These are phyloP conservation scores for Hypoxylon sp. DNA, from an alignment of 2,329 filamentous ascomycete species.

Conservation along the genomic window DNA sequence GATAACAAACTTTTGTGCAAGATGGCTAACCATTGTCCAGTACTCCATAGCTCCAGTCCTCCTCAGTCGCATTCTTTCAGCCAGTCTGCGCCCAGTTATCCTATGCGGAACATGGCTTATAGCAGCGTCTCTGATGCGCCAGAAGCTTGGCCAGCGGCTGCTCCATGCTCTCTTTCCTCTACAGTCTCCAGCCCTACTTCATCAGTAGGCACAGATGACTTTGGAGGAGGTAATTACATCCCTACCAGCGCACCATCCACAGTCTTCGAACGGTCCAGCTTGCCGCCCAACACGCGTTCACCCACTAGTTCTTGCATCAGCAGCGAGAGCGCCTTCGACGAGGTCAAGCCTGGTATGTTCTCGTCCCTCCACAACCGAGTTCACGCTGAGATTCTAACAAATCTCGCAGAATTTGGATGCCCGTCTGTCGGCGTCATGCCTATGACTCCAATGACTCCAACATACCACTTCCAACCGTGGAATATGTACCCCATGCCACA, in stretches of 20 bases:
- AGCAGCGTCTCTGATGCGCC: conserved; percentile 58
- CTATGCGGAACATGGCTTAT: conserved; percentile 58
- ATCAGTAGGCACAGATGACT: conserved; percentile 63
- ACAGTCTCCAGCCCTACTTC: conserved; percentile 67
- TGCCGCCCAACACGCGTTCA: conserved; percentile 51
- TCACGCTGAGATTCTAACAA: conserved; percentile 46
- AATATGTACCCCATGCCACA: conserved; percentile 55
- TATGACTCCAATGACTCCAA: conserved; percentile 51
- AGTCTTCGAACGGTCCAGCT: conserved; percentile 56
- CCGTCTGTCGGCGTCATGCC: conserved; percentile 52
- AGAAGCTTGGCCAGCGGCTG: conserved; percentile 61
- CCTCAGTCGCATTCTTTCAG: conserved; percentile 61
- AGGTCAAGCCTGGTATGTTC: conserved; percentile 53
- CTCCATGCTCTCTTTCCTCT: conserved; percentile 61
- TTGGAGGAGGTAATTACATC: conserved; percentile 61
- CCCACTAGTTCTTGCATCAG: conserved; percentile 51
- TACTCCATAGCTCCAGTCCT: conserved; percentile 55
- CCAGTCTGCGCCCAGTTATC: conserved; percentile 59
- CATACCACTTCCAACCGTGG: conserved; percentile 54
- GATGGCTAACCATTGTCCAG: too few species aligned
- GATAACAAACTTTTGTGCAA: too few species aligned
- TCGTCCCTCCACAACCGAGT: neutral
- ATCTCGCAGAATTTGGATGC: conserved; percentile 52
- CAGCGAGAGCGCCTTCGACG: conserved; percentile 54
- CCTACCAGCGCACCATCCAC: conserved; percentile 63